phyloP scores from a whole-genome alignment of 2,329 filamentous ascomycete species.

The Neodidymelliopsis sp. region DNA sequence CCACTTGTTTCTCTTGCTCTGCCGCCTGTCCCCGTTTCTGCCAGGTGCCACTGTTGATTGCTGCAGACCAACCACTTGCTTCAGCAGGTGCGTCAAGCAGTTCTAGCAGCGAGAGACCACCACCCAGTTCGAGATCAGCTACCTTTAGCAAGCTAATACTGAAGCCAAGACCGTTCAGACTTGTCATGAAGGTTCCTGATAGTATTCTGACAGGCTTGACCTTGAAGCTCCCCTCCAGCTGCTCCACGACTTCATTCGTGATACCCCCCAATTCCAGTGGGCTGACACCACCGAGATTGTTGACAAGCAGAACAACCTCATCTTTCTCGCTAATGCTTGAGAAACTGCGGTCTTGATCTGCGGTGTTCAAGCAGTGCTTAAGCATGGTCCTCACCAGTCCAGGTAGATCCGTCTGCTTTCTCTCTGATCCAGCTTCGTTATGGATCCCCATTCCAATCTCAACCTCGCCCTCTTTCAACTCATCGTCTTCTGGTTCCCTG shows the following conservation, averaged over 20 bases:
- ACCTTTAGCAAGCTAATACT: slow-evolving; percentile 72
- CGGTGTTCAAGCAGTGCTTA: slow-evolving; percentile 66
- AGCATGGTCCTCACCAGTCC: slow-evolving; percentile 66
- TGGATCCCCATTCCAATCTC: slow-evolving; percentile 80
- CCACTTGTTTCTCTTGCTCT: slow-evolving; percentile 51
- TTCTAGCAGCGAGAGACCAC: slow-evolving; percentile 69
- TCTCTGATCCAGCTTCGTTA: slow-evolving; percentile 65
- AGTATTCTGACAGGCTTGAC: slow-evolving; percentile 69
- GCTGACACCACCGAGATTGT: slow-evolving; percentile 78
- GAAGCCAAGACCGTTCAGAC: slow-evolving; percentile 75
- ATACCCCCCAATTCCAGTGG: slow-evolving; percentile 76
- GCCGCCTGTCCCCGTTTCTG: slow-evolving; percentile 55
- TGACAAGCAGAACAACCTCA: slow-evolving; percentile 72
- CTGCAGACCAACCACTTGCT: slow-evolving; percentile 71
- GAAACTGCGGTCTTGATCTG: slow-evolving; percentile 75
- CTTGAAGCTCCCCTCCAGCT: slow-evolving; percentile 64
- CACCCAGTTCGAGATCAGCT: slow-evolving; percentile 65
- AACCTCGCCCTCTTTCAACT: slow-evolving; percentile 66
- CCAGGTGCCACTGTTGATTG: slow-evolving; percentile 67
- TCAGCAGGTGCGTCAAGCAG: slow-evolving; percentile 73
- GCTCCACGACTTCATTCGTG: slow-evolving; percentile 69
- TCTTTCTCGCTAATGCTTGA: slow-evolving; percentile 67
- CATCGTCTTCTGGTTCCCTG: slow-evolving; percentile 63
- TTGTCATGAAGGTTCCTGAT: slow-evolving; percentile 75
- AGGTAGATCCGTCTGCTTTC: slow-evolving; percentile 52